Evolutionary conservation across 2,329 filamentous ascomycete species (phyloP).

Genomic region (Phaeophleospora eucalypticola): DNA sequence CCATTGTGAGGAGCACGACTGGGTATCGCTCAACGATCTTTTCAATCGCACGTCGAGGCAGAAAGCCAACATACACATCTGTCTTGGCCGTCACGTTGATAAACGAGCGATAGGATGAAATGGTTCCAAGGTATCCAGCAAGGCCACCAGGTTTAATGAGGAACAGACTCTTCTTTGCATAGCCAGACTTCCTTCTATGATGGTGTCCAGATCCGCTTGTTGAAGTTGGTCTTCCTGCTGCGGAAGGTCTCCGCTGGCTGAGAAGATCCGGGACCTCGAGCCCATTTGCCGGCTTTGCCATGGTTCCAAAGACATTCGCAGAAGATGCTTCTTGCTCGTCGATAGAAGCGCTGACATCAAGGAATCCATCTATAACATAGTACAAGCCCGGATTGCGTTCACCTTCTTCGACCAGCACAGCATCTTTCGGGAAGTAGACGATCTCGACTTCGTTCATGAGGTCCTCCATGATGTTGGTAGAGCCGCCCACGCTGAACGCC

Average conservation of each 20-base stretch:
- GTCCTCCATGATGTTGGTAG: constrained; percentile 69
- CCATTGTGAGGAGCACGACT: constrained; percentile 89
- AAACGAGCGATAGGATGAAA: constrained; percentile 93
- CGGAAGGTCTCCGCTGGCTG: constrained; percentile 14
- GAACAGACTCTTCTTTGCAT: constrained; percentile 65
- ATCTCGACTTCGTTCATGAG: constrained; percentile 92
- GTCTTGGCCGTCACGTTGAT: constrained; percentile 97
- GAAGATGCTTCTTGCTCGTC: constrained; percentile 55
- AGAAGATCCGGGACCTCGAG: constrained; percentile 34
- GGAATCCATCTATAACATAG: constrained; percentile 94
- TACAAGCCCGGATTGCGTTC: constrained; percentile 95
- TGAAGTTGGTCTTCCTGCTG: constrained; percentile 20
- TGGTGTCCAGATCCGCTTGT: constrained; percentile 29
- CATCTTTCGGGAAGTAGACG: constrained; percentile 92
- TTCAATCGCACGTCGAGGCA: constrained; percentile 80
- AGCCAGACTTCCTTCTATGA: constrained; percentile 38
- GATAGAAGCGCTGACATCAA: constrained; percentile 83
- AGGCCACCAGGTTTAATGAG: constrained; percentile 92
- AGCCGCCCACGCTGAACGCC: constrained; percentile 50
- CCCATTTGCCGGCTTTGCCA: constrained; percentile 29
- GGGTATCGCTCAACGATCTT: constrained; percentile 90
- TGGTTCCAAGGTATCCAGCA: constrained; percentile 88
- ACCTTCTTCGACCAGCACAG: constrained; percentile 91
- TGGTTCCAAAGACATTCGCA: constrained; percentile 42
- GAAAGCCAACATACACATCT: constrained; percentile 94